Evolutionary conservation across 169 alveolate species (phyloP).

Genomic region (Cryptosporidium canis): DNA sequence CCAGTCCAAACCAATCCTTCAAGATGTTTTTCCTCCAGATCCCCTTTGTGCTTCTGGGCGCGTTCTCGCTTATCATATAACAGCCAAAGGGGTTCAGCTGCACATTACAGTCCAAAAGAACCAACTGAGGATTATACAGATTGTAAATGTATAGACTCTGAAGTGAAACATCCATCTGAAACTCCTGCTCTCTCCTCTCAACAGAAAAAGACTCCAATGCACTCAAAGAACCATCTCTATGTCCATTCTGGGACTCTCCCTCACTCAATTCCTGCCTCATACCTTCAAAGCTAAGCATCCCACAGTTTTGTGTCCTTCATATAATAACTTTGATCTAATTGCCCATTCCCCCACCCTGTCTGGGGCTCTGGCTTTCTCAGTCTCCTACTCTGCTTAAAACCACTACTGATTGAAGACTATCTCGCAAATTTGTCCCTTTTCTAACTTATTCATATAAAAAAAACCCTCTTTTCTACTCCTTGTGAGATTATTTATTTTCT

Average conservation of each 20-base stretch:
- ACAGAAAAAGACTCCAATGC: neutral
- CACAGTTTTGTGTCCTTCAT: slow-evolving; percentile 1
- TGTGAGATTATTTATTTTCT: slow-evolving; percentile 2
- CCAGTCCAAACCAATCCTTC: slow-evolving; percentile 54
- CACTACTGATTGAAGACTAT: neutral
- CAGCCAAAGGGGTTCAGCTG: slow-evolving; percentile 61
- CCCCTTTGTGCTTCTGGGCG: slow-evolving; percentile 65
- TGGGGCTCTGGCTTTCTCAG: neutral
- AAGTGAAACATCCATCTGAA: neutral
- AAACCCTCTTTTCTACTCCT: neutral
- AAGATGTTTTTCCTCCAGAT: slow-evolving; percentile 48
- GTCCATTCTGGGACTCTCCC: neutral
- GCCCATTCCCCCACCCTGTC: neutral
- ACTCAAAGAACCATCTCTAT: neutral
- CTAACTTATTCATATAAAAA: neutral
- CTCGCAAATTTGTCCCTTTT: neutral
- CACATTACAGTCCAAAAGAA: slow-evolving; percentile 34
- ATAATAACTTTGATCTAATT: neutral
- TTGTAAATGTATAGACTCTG: slow-evolving; percentile 36
- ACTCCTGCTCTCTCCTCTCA: neutral
- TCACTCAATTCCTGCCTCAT: neutral
- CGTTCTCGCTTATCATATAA: slow-evolving; percentile 38
- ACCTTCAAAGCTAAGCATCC: neutral
- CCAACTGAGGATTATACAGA: slow-evolving; percentile 45
- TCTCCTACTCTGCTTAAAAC: neutral